Conservation (phyloP, 495 filamentous ascomycete species). For the Lepraria neglecta region DNA sequence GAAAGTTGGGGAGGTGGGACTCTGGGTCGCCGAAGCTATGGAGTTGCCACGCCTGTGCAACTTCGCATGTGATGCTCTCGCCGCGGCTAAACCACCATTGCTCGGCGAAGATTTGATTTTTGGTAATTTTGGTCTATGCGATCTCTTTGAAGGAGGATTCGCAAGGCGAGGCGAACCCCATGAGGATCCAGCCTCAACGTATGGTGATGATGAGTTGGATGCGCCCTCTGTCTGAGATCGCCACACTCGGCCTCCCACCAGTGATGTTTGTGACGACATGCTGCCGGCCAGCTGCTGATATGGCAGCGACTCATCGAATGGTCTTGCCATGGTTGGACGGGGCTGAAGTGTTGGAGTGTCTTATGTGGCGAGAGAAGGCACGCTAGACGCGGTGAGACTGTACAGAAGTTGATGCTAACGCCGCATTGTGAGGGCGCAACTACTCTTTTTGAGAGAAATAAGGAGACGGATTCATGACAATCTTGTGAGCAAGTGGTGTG, state of each 20-base stretch:
- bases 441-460: background rate
- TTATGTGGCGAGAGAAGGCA: background rate
- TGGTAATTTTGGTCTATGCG: slow-evolving; percentile 18
- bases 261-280: slow-evolving; percentile 24
- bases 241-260: slow-evolving; percentile 18
- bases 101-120: slow-evolving; percentile 29
- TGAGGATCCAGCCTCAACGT: slow-evolving; percentile 10
- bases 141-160: slow-evolving; percentile 5
- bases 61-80: slow-evolving; percentile 17
- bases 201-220: slow-evolving; percentile 6
- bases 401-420: background rate
- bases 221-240: slow-evolving; percentile 7
- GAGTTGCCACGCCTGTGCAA: slow-evolving; percentile 16
- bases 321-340: slow-evolving; percentile 22
- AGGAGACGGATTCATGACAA: background rate
- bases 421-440: slow-evolving; percentile 10
- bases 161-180: slow-evolving; percentile 9
- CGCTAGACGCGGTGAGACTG: slow-evolving; percentile 1
- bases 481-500: background rate
- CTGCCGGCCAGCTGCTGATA: slow-evolving; percentile 19
- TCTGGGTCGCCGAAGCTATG: slow-evolving; percentile 11
- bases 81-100: slow-evolving; percentile 23
- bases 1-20: slow-evolving; percentile 23
- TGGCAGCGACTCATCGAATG: slow-evolving; percentile 18
- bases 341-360: background rate